phyloP scores from a whole-genome alignment of 2,329 filamentous ascomycete species.

The Ophiocordyceps camponoti-floridani region DNA sequence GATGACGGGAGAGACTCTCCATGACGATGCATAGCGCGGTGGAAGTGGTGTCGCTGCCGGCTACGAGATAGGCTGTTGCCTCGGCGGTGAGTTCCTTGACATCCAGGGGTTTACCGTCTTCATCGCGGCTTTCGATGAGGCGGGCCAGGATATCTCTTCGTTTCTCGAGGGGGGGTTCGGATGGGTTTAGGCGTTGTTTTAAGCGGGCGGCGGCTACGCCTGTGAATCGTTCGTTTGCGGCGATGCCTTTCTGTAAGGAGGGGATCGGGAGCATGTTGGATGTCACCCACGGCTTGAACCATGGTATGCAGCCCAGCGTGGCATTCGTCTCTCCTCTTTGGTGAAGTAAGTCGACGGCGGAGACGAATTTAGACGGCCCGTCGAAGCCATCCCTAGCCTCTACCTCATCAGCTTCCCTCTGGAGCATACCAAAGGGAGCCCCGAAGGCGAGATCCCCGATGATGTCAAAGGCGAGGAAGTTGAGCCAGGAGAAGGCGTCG shows the following conservation, averaged over 20 bases:
- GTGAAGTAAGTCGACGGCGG: conserved; percentile 78
- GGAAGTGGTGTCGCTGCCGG: conserved; percentile 58
- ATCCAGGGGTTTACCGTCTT: conserved; percentile 56
- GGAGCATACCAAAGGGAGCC: conserved; percentile 47
- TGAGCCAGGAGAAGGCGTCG: conserved; percentile 61
- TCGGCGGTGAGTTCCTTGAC: conserved; percentile 73
- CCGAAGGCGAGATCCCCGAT: conserved; percentile 32
- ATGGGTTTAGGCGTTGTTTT: conserved; percentile 44
- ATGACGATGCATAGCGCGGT: conserved; percentile 73
- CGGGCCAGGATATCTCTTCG: conserved; percentile 68
- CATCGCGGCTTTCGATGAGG: conserved; percentile 73
- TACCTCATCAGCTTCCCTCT: conserved; percentile 56
- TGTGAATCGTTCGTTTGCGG: conserved; percentile 56
- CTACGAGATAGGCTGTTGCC: conserved; percentile 75
- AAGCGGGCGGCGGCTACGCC: conserved; percentile 80
- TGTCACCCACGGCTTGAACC: conserved; percentile 51
- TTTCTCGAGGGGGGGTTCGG: conserved; percentile 38
- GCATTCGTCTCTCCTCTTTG: conserved; percentile 73
- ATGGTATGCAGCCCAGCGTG: conserved; percentile 56
- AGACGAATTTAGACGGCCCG: conserved; percentile 46
- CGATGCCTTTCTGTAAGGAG: conserved; percentile 55
- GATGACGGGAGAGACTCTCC: conserved; percentile 55
- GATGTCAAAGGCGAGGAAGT: conserved; percentile 35
- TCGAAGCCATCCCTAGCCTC: conserved; percentile 49
- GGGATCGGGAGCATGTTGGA: conserved; percentile 61